A percentile compares a stretch with the other conserved stretches of the same genome.
These are phyloP conservation scores for Jacaranda copaia DNA, from an alignment of 257 asterid genomes.

Conservation along the genomic window DNA sequence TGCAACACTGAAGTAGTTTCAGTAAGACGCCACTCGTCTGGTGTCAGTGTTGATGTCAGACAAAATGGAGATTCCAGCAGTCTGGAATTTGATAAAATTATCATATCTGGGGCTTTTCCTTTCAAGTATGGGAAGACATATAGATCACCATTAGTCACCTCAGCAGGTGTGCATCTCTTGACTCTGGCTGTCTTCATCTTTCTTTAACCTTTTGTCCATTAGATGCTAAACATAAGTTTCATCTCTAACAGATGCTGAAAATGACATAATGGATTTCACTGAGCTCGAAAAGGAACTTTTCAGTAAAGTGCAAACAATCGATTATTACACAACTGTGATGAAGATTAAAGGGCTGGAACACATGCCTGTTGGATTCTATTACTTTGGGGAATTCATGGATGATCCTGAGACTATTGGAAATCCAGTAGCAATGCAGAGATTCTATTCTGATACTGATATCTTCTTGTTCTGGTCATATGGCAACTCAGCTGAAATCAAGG, in stretches of 20 bases:
- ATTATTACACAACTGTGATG: constrained; percentile 82
- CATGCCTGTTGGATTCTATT: constrained; percentile 77
- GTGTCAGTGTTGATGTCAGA: constrained; percentile 45
- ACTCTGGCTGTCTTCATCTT: neutral
- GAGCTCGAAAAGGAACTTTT: constrained; percentile 74
- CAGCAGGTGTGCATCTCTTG: constrained; percentile 43
- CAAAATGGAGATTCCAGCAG: constrained; percentile 43
- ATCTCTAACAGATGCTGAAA: constrained; percentile 47
- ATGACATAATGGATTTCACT: constrained; percentile 56
- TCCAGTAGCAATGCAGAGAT: constrained; percentile 86
- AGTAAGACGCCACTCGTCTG: constrained; percentile 52
- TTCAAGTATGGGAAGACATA: constrained; percentile 63
- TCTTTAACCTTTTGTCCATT: neutral
- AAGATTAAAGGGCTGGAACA: constrained; percentile 79
- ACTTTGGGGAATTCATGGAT: constrained; percentile 80
- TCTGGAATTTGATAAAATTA: constrained; percentile 67
- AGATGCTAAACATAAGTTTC: constrained; percentile 26
- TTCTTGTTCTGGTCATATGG: constrained; percentile 92
- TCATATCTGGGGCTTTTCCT: constrained; percentile 79
- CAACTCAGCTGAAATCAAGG: constrained; percentile 58
- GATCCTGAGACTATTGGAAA: constrained; percentile 82
- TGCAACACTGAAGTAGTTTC: constrained; percentile 70
- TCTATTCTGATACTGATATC: constrained; percentile 62
- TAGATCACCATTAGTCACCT: constrained; percentile 50
- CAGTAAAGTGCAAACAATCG: constrained; percentile 69